These are phyloP conservation scores for Sporothrix pseudoabietina DNA, from an alignment of 2,329 filamentous ascomycete species.

Conservation along the genomic window DNA sequence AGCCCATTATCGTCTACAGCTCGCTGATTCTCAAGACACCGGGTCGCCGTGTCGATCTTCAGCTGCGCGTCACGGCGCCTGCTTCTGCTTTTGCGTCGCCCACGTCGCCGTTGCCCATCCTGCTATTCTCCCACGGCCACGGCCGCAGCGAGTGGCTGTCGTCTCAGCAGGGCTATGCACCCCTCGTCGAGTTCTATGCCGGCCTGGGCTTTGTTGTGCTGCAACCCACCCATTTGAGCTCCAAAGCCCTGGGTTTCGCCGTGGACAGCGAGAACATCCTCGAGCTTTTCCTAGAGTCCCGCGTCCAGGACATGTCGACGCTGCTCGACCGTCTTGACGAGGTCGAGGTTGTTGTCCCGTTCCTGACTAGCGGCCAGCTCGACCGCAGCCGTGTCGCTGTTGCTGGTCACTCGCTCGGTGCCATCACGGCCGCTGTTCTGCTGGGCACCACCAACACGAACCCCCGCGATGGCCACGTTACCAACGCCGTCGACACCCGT, in stretches of 20 bases:
- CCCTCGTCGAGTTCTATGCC: slow-evolving; percentile 48
- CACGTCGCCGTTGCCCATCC: slow-evolving; percentile 41
- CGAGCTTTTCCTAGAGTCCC: slow-evolving; percentile 41
- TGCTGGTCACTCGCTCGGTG: slow-evolving; percentile 46
- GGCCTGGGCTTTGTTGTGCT: slow-evolving; percentile 48
- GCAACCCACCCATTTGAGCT: slow-evolving; percentile 48
- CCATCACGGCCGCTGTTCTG: slow-evolving; percentile 42
- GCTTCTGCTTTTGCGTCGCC: neutral
- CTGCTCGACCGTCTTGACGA: slow-evolving; percentile 45
- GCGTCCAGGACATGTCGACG: slow-evolving; percentile 43
- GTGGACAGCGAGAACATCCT: slow-evolving; percentile 32
- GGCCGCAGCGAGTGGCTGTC: slow-evolving; percentile 45
- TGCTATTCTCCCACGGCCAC: slow-evolving; percentile 48
- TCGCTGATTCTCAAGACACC: slow-evolving; percentile 40
- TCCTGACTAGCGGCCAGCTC: slow-evolving; percentile 41
- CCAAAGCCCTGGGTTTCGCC: slow-evolving; percentile 39
- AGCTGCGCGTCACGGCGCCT: slow-evolving; percentile 45
- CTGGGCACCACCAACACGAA: slow-evolving; percentile 44
- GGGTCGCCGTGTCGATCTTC: slow-evolving; percentile 39
- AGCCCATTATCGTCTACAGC: slow-evolving; percentile 41
- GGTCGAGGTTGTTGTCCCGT: slow-evolving; percentile 42
- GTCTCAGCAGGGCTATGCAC: slow-evolving; percentile 48
- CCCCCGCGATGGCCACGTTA: slow-evolving; percentile 37
- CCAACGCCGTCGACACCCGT: slow-evolving; percentile 39
- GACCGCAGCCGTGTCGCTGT: slow-evolving; percentile 43